A percentile compares a stretch with the other conserved stretches of the same genome.
phyloP scores from a whole-genome alignment of 768 basidiomycete genomes.

The Thelephora aurantiotincta region DNA sequence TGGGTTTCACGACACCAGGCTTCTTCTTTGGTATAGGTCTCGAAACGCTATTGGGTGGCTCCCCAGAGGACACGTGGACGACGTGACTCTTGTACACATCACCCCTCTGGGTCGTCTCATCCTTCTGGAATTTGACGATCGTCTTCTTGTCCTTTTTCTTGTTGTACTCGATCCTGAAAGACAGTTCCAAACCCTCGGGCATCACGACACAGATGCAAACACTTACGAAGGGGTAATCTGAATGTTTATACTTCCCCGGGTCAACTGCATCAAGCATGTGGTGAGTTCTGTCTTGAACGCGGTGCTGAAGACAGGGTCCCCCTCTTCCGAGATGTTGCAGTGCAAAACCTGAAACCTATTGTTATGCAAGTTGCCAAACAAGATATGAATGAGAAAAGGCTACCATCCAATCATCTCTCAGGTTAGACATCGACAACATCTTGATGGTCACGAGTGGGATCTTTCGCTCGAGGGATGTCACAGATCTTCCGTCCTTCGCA shows the following conservation, averaged over 20 bases:
- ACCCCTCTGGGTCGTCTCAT: constrained; percentile 66
- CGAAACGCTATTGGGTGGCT: constrained; percentile 69
- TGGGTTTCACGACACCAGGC: constrained; percentile 71
- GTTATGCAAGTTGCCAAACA: neutral
- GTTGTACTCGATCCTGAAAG: constrained; percentile 60
- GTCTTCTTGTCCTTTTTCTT: constrained; percentile 98
- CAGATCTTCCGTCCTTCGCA: constrained; percentile 43
- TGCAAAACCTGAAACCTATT: constrained; percentile 48
- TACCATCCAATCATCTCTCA: constrained; percentile 94
- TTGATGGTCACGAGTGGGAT: constrained; percentile 82
- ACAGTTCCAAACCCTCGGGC: neutral
- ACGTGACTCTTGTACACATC: constrained; percentile 91
- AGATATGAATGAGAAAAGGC: constrained; percentile 10
- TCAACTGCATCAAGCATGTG: constrained; percentile 67
- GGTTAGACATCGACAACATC: constrained; percentile 71
- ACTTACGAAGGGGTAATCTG: constrained; percentile 67
- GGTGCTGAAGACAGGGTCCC: constrained; percentile 84
- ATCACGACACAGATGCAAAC: neutral
- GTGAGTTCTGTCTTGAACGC: constrained; percentile 93
- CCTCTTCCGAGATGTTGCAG: constrained; percentile 71
- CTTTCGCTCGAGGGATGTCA: constrained; percentile 67
- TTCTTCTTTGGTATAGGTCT: constrained; percentile 79
- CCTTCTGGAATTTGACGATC: constrained; percentile 76
- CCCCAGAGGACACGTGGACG: constrained; percentile 80
- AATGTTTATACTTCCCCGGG: constrained; percentile 62